Percentiles rank a stretch among this genome's conserved stretches.
These are phyloP conservation scores for Ampelomyces quisqualis DNA, from an alignment of 2,329 filamentous ascomycete species.

Conservation along the genomic window DNA sequence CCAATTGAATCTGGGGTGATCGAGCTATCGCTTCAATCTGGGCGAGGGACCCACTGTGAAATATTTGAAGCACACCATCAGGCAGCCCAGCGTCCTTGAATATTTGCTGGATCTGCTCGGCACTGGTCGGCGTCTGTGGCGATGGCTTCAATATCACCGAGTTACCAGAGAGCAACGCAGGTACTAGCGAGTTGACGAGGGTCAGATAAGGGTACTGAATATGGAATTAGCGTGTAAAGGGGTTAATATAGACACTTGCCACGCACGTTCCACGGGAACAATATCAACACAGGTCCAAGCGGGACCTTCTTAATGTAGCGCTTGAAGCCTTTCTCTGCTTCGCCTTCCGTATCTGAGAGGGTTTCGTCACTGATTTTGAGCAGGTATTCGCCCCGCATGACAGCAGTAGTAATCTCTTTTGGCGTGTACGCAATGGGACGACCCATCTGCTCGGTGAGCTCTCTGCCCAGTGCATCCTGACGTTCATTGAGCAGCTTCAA, in stretches of 20 bases:
- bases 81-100: slow-evolving; percentile 82
- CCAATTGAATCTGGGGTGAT: slow-evolving; percentile 71
- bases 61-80: slow-evolving; percentile 81
- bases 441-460: slow-evolving; percentile 94
- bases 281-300: slow-evolving; percentile 80
- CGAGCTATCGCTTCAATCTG: slow-evolving; percentile 77
- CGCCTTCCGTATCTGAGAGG: slow-evolving; percentile 77
- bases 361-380: slow-evolving; percentile 78
- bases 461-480: slow-evolving; percentile 77
- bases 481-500: slow-evolving; percentile 68
- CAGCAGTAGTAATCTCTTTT: slow-evolving; percentile 80
- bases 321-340: slow-evolving; percentile 83
- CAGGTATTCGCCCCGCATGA: slow-evolving; percentile 82
- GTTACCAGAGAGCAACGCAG: slow-evolving; percentile 87
- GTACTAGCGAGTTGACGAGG: slow-evolving; percentile 87
- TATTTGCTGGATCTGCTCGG: slow-evolving; percentile 74
- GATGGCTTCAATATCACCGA: slow-evolving; percentile 92
- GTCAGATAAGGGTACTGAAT: slow-evolving; percentile 88
- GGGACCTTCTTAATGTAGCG: slow-evolving; percentile 87
- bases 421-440: slow-evolving; percentile 83
- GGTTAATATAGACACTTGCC: slow-evolving; percentile 8
- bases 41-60: slow-evolving; percentile 79
- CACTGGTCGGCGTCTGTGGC: slow-evolving; percentile 90
- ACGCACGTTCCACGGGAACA: slow-evolving; percentile 95
- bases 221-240: slow-evolving; percentile 18